Base-by-base conservation (phyloP, 2,329 filamentous ascomycete species). In the Microdochium nivale region DNA sequence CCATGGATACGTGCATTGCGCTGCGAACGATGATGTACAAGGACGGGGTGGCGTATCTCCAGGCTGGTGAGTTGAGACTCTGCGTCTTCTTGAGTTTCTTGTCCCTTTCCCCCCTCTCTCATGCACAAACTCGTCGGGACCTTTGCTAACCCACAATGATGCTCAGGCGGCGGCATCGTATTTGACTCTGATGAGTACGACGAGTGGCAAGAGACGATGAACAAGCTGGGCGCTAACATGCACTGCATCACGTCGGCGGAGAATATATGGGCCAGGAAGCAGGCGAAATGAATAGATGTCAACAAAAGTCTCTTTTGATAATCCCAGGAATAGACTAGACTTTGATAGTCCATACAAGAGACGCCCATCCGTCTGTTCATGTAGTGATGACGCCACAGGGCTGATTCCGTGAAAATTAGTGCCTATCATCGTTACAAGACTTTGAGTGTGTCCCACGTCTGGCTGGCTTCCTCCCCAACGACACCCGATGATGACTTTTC, bases 21-120 rank as follows among this genome's bases (percentile, higher is more conserved):
- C 77, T 96, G 64, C 79, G 94, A 46, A 99, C 94, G 5, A 99
- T 99, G 94, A 70, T 96, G 63, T 80, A 92, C 55, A 96, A 96
- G 73, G 88, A 95, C 54, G 88, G 88, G 1, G 79, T 94, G 52
- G 92, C 90, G 2, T 97, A 96, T 72, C 77, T 99, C 56, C 94
- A 99, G 64, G 81, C 82, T n/a, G 81, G 79, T 75, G 60, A 66
- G 75, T 67, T 49, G 23, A n/a, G n/a, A n/a, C n/a, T n/a, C n/a
- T n/a, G n/a, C n/a, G n/a, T n/a, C n/a, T n/a, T n/a, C n/a, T n/a
- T n/a, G n/a, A n/a, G n/a, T n/a, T n/a, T n/a, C n/a, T n/a, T n/a
- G n/a, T n/a, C n/a, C n/a, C n/a, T n/a, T n/a, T n/a, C n/a, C n/a
- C n/a, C n/a, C n/a, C n/a, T n/a, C n/a, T n/a, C n/a, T n/a, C n/a